Base-by-base conservation (phyloP, 202 grass and related monocot genomes). In the Digitaria exilis region DNA sequence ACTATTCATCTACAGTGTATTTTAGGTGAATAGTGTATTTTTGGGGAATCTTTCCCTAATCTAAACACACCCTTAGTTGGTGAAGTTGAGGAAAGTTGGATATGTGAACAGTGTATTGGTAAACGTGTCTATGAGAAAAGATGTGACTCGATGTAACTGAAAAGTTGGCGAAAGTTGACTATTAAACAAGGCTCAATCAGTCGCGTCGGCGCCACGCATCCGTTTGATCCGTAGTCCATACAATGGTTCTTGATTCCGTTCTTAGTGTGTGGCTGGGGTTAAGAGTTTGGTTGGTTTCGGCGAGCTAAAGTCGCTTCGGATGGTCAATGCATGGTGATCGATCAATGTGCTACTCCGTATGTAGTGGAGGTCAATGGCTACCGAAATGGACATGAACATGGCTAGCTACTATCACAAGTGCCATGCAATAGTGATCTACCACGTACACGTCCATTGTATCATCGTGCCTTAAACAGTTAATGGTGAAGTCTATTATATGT, bases 281-380 rank as follows among this genome's bases (percentile, higher is more conserved):
- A 55, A 29, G 18, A 2, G 30, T 25, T 25, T 13, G 55, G 55
- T 10, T 10, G 55, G n/a, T n/a, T n/a, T n/a, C 28, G 5, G 42
- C 58, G 43, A 49, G 1, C 28, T 31, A 39, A 49, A 46, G 11
- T 34, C 28, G 43, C 57, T 29, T 14, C 11, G 29, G 26, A 43
- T 30, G 42, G 45, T 72, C 10, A 11, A 3, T 45, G n/a, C n/a
- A n/a, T n/a, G 22, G 52, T 44, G 43, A 19, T 46, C 26, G 13
- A 44, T 61, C 68, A 0, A 25, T 43, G 55, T 32, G 29, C 54
- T 43, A 37, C 7, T 21, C 26, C 29, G 19, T 16, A 10, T 1
- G 75, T 37, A 28, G 69, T 69, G 39, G 69, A 80, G 43, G 76
- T 88, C 81, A 75, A 75, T 78, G 61, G 41, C 74, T 42, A 51